Evolutionary conservation across 768 basidiomycete genomes (phyloP).

Genomic region (Serendipita sp.): DNA sequence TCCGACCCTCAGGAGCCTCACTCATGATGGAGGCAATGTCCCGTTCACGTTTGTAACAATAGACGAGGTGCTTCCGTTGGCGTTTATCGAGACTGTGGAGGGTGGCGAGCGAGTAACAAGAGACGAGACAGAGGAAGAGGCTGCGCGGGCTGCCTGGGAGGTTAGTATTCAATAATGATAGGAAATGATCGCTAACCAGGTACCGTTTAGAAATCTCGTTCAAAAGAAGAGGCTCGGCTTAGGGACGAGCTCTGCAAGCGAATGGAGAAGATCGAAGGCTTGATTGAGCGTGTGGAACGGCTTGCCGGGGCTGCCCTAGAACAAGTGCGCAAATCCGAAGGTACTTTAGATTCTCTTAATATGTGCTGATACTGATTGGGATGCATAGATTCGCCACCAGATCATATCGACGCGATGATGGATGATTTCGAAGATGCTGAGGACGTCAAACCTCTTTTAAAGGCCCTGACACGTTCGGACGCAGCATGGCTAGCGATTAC

Average conservation of each 20-base stretch:
- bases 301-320: slow-evolving; percentile 26
- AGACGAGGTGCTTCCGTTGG: slow-evolving; percentile 49
- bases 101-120: slow-evolving; percentile 34
- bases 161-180: slow-evolving; percentile 22
- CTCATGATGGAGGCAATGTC: slow-evolving; percentile 64
- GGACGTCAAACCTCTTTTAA: slow-evolving; percentile 27
- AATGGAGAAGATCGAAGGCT: slow-evolving; percentile 34
- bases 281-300: slow-evolving; percentile 47
- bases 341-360: not conserved
- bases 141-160: slow-evolving; percentile 48
- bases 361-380: slow-evolving; percentile 18
- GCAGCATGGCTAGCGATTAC: slow-evolving; percentile 49
- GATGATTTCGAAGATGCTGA: slow-evolving; percentile 46
- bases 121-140: slow-evolving; percentile 51
- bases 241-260: slow-evolving; percentile 41
- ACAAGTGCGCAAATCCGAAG: slow-evolving; percentile 11
- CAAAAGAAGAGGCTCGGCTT: slow-evolving; percentile 41
- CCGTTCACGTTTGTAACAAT: slow-evolving; percentile 31
- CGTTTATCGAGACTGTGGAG: slow-evolving; percentile 54
- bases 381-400: slow-evolving; percentile 17
- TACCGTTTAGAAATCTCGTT: slow-evolving; percentile 35
- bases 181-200: not conserved
- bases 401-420: slow-evolving; percentile 31
- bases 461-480: slow-evolving; percentile 25
- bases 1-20: slow-evolving; percentile 62